phyloP scores from a whole-genome alignment of 345 rosid genomes.

The Dovyalis caffra region DNA sequence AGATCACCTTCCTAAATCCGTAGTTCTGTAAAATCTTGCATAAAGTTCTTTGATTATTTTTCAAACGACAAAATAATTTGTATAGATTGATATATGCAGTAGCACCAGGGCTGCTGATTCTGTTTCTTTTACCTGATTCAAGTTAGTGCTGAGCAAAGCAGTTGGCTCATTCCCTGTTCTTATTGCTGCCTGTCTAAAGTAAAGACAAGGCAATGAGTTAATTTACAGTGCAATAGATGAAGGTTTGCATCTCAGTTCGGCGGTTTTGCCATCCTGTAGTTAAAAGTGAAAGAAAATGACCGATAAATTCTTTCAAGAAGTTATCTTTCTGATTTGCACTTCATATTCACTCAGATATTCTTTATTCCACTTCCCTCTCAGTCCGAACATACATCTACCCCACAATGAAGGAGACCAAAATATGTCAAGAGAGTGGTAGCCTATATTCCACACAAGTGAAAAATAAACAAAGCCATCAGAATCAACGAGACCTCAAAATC shows the following conservation, averaged over 20 bases:
- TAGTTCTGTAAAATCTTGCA: slow-evolving; percentile 11
- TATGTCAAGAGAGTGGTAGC: slow-evolving; percentile 6
- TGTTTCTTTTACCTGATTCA: slow-evolving; percentile 13
- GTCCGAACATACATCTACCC: slow-evolving; percentile 20
- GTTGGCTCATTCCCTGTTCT: not conserved
- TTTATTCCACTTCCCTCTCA: slow-evolving; percentile 11
- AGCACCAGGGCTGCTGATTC: slow-evolving; percentile 9
- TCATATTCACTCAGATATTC: slow-evolving; percentile 4
- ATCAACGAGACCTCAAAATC: not conserved
- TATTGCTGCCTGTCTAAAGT: not conserved
- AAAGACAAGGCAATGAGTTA: not conserved
- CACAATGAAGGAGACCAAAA: slow-evolving; percentile 7
- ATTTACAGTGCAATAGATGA: not conserved
- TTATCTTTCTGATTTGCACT: not conserved
- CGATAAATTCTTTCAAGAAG: not conserved
- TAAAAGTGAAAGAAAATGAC: not conserved
- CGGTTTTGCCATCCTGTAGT: slow-evolving; percentile 1
- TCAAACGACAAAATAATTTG: slow-evolving; percentile 29
- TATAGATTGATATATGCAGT: slow-evolving; percentile 31
- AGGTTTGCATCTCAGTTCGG: not conserved
- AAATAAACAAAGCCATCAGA: not conserved
- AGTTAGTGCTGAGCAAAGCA: slow-evolving; percentile 7
- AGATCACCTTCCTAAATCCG: slow-evolving; percentile 38
- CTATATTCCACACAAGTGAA: slow-evolving; percentile 1
- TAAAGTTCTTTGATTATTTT: slow-evolving; percentile 20